Evolutionary conservation across 208 protist genomes (phyloP), one percentile per base, ranked within the genome.

Genomic region (Crithidia expoeki): DNA sequence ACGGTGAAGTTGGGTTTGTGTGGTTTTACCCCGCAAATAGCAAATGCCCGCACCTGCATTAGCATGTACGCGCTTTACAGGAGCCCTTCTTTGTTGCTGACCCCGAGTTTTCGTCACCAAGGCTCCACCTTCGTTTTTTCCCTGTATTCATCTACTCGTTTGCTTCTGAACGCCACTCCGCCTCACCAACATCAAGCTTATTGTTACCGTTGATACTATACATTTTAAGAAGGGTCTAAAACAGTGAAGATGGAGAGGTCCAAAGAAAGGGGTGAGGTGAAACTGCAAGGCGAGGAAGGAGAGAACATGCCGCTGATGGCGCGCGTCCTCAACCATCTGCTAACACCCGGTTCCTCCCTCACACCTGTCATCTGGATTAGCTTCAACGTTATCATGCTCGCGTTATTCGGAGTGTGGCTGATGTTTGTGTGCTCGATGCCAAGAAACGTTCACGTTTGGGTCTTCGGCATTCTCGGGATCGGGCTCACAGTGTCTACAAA

Each of bases 271-370:
- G 52, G 38, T 5, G 61, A 55, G 16, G 61, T 34, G 16, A 55
- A 42, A 33, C 33, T 36, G 44, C 46, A 36, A 3, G 71, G 72
- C 28, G 72, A 72, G 34, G 81, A 86, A 36, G 74, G 76, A 25
- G 81, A 81, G 12, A 63, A 70, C 33, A 67, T 93, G 12, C 87
- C 90, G 0, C 68, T 88, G 25, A 59, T 94, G 47, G 92, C 85
- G 27, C 83, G 83, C 30, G 44, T 94, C 55, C 62, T 94, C 38
- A 92, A 94, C 60, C 89, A 94, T 47, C 38, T 96, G 25, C 83
- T 96, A 33, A 96, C 92, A 0, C 92, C 92, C 4, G 92, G 92
- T n/a, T 94, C 89, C 25, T 90, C 92, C 2, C 79, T 96, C 17
- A 92, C 84, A 2, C 86, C 89, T 2, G 52, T 85, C 2, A 80